These are phyloP conservation scores for Alternaria arbusti DNA, from an alignment of 2,329 filamentous ascomycete genomes.

Conservation along the genomic window DNA sequence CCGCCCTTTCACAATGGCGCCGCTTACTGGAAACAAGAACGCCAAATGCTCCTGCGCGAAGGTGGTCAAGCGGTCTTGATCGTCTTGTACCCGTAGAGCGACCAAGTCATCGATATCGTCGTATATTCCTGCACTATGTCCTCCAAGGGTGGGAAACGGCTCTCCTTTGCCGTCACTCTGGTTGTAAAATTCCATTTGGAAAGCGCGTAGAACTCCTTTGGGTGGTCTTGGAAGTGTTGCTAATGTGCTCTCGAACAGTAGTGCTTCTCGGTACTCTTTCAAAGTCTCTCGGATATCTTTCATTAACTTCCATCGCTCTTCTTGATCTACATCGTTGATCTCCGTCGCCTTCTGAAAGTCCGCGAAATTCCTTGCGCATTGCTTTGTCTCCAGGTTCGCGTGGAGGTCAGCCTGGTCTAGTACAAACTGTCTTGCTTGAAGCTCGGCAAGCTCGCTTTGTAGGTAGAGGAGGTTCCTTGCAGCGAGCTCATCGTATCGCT, in stretches of 20 bases:
- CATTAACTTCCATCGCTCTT: conserved; percentile 5
- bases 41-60: conserved; percentile 34
- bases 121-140: too few species aligned
- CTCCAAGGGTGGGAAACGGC: too few species aligned
- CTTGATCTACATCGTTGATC: too few species aligned
- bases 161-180: too few species aligned
- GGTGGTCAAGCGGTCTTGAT: conserved; percentile 31
- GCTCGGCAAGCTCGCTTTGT: too few species aligned
- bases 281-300: not conserved
- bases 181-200: conserved; percentile 1
- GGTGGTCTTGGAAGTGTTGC: conserved; percentile 11
- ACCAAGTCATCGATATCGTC: conserved; percentile 25
- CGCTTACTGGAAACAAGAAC: conserved; percentile 18
- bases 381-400: too few species aligned
- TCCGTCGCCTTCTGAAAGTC: conserved; percentile 1
- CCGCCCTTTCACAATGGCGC: too few species aligned
- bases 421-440: too few species aligned
- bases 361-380: conserved; percentile 8
- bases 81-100: conserved; percentile 28
- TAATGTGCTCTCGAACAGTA: conserved; percentile 14
- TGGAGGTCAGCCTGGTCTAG: too few species aligned
- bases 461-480: too few species aligned
- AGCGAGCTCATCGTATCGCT: conserved; percentile 23
- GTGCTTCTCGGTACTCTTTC: conserved; percentile 15
- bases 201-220: conserved; percentile 7